Base-by-base conservation (phyloP, 768 basidiomycete species). In the Serendipita vermifera region DNA sequence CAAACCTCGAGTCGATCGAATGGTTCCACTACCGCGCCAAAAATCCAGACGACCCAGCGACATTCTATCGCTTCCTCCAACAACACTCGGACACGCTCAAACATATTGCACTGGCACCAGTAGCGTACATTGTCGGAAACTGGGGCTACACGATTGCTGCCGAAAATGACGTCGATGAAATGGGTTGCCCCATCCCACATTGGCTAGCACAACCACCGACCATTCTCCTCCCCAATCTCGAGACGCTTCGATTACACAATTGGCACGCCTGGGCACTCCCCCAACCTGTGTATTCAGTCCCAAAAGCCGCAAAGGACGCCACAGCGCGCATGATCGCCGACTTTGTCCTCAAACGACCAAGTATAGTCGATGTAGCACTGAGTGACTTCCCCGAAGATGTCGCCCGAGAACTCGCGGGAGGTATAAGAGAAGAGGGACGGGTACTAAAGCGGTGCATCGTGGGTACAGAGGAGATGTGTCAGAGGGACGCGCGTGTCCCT, bases 181-280 rank as follows among this genome's bases (percentile, higher is more conserved):
- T 3, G 15, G 29, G 11, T 33, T 20, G 13, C 20, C 35, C 22
- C 35, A n/a, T 57, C 14, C 40, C 56, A 20, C 56, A 33, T 41
- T 48, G 33, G 46, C 27, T 54, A 20, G 46, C 27, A 46, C 29
- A 57, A 54, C 33, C 17, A 33, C 33, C 40, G 20, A 31, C 31
- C 13, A n/a, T 32, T 22, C 38, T 48, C 27, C 56, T 57, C n/a
- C 56, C 56, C 7, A 22, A 57, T 53, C 56, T 57, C n/a, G 56
- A 57, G 35, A 57, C 56, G 2, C 22, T 57, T 22, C 54, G 56
- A 29, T 33, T 57, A 17, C 43, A 43, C 31, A 57, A 57, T 33
- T 57, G 56, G 56, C 40, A 24, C 33, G 43, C 43, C 15, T 57
- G 40, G 33, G 15, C 43, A 13, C 24, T 46, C 14, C 40, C 40